These are phyloP conservation scores for Exophiala mesophila DNA, from an alignment of 2,329 filamentous ascomycete species.

Conservation along the genomic window DNA sequence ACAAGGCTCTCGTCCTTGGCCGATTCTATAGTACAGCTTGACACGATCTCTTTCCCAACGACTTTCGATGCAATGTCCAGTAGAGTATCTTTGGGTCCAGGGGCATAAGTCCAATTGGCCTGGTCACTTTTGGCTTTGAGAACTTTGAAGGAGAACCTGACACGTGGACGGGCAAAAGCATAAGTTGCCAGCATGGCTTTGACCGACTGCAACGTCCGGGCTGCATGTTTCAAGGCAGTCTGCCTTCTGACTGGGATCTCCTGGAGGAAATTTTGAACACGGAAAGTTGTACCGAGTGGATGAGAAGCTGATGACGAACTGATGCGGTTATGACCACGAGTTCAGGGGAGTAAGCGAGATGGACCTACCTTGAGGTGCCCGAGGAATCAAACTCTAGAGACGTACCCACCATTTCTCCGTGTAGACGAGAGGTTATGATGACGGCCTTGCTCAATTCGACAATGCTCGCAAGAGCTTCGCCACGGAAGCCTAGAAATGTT, in stretches of 20 bases:
- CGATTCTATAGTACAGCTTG: constrained; percentile 40
- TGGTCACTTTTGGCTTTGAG: constrained; percentile 58
- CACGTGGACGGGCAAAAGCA: constrained; percentile 53
- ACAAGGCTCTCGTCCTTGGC: constrained; percentile 28
- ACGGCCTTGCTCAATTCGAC: constrained; percentile 54
- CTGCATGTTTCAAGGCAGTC: constrained; percentile 46
- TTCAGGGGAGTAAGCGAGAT: constrained; percentile 2
- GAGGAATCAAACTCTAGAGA: constrained; percentile 47
- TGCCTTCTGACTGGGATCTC: constrained; percentile 57
- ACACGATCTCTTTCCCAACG: constrained; percentile 49
- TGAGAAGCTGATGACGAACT: constrained; percentile 46
- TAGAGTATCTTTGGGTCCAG: constrained; percentile 40
- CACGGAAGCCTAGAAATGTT: constrained; percentile 58
- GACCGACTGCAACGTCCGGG: constrained; percentile 48
- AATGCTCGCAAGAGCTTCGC: constrained; percentile 59
- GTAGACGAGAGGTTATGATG: constrained; percentile 52
- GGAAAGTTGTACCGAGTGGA: constrained; percentile 57
- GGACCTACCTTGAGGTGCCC: constrained; percentile 44
- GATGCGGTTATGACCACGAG: constrained; percentile 25
- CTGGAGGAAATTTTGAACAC: constrained; percentile 53
- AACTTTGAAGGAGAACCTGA: constrained; percentile 52
- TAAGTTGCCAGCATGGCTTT: constrained; percentile 54
- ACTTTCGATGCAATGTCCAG: constrained; percentile 54
- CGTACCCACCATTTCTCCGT: constrained; percentile 52
- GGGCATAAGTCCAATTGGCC: constrained; percentile 57